Conservation (phyloP, 2,329 filamentous ascomycete species). For the Monosporascus sp. region DNA sequence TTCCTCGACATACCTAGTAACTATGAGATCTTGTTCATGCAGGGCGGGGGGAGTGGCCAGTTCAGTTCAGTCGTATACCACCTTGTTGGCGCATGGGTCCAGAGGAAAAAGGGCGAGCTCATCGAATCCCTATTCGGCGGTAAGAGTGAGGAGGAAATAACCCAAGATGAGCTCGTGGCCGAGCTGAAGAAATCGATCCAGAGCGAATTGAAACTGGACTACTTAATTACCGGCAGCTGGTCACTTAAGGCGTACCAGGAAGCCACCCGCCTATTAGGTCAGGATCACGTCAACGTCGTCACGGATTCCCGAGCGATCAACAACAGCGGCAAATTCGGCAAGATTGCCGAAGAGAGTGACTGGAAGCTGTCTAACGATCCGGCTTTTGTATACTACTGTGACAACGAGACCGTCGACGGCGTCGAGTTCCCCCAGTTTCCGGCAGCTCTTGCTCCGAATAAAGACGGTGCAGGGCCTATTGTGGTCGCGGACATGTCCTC, state of each 20-base stretch:
- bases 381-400: conserved; percentile 81
- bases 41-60: conserved; percentile 78
- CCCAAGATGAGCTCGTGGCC: conserved; percentile 51
- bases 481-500: conserved; percentile 92
- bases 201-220: conserved; percentile 75
- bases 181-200: conserved; percentile 60
- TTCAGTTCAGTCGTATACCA: conserved; percentile 85
- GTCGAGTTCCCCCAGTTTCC: conserved; percentile 81
- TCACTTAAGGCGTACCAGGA: conserved; percentile 86
- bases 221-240: conserved; percentile 87
- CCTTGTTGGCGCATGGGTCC: conserved; percentile 76
- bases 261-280: conserved; percentile 69
- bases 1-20: conserved; percentile 79
- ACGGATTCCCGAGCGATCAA: conserved; percentile 62
- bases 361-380: conserved; percentile 69
- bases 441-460: conserved; percentile 50
- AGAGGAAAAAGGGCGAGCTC: conserved; percentile 57
- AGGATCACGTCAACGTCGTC: conserved; percentile 75
- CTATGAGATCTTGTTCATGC: conserved; percentile 86
- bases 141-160: conserved; percentile 38
- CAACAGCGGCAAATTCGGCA: conserved; percentile 79
- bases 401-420: conserved; percentile 91
- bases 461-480: conserved; percentile 61
- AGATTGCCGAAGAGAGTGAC: conserved; percentile 68
- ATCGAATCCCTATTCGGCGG: conserved; percentile 45